These are phyloP conservation scores for Nymphaea thermarum DNA, from an alignment of 164 flowering plant species.

Conservation along the genomic window DNA sequence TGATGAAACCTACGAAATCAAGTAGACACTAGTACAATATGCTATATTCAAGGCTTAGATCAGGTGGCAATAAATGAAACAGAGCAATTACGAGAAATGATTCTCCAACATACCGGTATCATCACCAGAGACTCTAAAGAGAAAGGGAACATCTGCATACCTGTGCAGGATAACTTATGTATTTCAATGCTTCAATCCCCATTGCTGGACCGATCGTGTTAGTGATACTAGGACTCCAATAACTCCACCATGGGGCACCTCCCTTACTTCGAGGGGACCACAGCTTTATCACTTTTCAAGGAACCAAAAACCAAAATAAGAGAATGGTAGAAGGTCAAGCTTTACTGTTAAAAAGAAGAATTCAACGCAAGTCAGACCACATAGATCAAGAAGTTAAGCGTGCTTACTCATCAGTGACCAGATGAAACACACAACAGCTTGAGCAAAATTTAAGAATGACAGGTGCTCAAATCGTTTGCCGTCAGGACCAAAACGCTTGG, in stretches of 20 bases:
- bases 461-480: conserved; percentile 88
- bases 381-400: background rate
- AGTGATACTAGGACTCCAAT: conserved; percentile 95
- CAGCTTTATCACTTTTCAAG: conserved; percentile 57
- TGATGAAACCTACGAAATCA: background rate
- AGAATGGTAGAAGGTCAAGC: background rate
- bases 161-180: conserved; percentile 98
- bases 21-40: background rate
- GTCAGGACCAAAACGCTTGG: conserved; percentile 83
- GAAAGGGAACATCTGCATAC: conserved; percentile 18
- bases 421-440: conserved; percentile 78
- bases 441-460: conserved; percentile 85
- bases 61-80: too few species aligned
- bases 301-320: background rate
- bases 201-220: conserved; percentile 98
- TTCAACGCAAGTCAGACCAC: background rate
- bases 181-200: conserved; percentile 98
- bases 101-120: too few species aligned
- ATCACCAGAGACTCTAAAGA: too few species aligned
- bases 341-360: background rate
- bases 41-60: too few species aligned
- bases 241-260: conserved; percentile 97
- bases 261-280: conserved; percentile 63
- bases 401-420: conserved; percentile 95
- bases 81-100: too few species aligned